Evolutionary conservation across 2,329 filamentous ascomycete species (phyloP), one percentile per base, ranked within the genome.

Genomic region (Paradendryphiella salina): DNA sequence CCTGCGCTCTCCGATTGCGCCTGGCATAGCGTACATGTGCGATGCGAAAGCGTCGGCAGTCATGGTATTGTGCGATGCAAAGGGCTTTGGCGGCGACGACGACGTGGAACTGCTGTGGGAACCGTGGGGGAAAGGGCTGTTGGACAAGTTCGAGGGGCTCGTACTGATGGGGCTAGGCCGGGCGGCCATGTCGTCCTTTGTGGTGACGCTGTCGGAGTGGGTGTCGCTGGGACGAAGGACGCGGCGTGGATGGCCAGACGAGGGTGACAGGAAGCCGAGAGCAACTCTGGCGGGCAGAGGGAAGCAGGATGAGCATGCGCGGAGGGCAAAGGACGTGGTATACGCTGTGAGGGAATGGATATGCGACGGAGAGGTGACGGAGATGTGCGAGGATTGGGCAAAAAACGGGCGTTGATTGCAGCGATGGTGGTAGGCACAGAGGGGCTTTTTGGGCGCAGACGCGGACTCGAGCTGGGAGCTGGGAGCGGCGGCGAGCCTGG

Each of bases 111-210:
- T 71, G 56, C 68, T 73, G 52, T 75, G 68, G 36, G 71, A 73
- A 50, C 69, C 67, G 69, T 71, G 72, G 35, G 64, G 57, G 46
- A 72, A 74, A 5, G 71, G 68, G 43, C 70, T 74, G 64, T 70
- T 74, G 57, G 69, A 71, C 35, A 73, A 61, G 54, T 70, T 71
- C 45, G 69, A 70, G 51, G 73, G 73, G 64, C 72, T 74, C 48
- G 71, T 73, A 61, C 70, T 73, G 65, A 64, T 74, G 54, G 72
- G 72, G 65, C 72, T 75, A 60, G 72, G 72, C 66, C 70, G 68
- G 65, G 63, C 65, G 69, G 71, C 69, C 71, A 74, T 74, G 51
- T 50, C 62, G 65, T 65, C 59, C 67, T 70, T 69, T 68, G 69
- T 72, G 57, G 60, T 57, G 52, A 53, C 50, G 61, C 55, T 65